These are phyloP conservation scores for Parvularia atlantis DNA, from an alignment of 78 protist species.

Conservation along the genomic window DNA sequence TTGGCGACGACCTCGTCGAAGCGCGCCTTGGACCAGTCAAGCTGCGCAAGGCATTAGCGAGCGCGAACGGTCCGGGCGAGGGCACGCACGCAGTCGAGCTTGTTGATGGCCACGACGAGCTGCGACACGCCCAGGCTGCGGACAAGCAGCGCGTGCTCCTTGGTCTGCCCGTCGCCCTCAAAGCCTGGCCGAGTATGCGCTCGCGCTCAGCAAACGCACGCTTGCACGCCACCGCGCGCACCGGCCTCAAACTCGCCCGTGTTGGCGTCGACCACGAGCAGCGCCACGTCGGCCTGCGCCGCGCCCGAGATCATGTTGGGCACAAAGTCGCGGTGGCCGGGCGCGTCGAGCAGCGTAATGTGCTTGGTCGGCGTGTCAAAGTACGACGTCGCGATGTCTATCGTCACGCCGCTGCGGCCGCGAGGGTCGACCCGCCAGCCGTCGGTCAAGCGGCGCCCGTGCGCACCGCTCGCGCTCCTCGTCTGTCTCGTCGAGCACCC, in stretches of 20 bases:
- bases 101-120: conserved; percentile 83
- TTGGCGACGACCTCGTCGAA: conserved; percentile 42
- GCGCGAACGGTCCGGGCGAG: too few relatives aligned
- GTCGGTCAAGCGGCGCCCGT: too few relatives aligned
- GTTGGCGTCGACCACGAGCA: conserved; percentile 77
- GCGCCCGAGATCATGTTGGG: conserved; percentile 91
- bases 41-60: not conserved
- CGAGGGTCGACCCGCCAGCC: not conserved
- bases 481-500: conserved; percentile 88
- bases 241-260: conserved; percentile 82
- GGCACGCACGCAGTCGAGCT: conserved; percentile 66
- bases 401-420: conserved; percentile 79
- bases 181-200: too few relatives aligned
- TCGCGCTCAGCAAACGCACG: too few relatives aligned
- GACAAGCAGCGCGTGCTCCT: conserved; percentile 83
- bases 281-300: conserved; percentile 87
- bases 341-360: conserved; percentile 95
- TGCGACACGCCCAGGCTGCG: conserved; percentile 75
- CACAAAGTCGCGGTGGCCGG: conserved; percentile 96
- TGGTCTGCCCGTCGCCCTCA: conserved; percentile 81
- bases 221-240: too few relatives aligned
- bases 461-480: conserved; percentile 43
- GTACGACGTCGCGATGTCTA: conserved; percentile 69
- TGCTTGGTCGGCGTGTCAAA: conserved; percentile 48
- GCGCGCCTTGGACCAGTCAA: conserved; percentile 44